Base-by-base conservation (phyloP, 768 basidiomycete species). In the Calocybe cyanea region DNA sequence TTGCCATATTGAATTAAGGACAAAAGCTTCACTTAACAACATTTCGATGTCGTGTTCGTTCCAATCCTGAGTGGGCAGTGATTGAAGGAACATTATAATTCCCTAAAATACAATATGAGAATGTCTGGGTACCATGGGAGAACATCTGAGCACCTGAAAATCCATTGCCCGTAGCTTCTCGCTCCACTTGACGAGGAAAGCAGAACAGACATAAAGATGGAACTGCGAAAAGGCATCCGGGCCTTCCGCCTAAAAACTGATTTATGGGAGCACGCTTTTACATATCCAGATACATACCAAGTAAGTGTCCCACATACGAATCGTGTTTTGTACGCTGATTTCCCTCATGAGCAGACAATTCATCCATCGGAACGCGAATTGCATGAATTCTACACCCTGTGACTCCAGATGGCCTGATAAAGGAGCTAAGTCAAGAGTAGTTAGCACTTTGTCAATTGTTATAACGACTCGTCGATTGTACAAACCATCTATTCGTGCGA, bases 281-380 rank as follows among this genome's bases (percentile, higher is more conserved):
- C n/a, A n/a, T n/a, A n/a, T n/a, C n/a, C n/a, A n/a, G n/a, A 3
- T 3, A 66, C 90, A 46, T 49, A 98, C 96, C 59, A 99, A 68
- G 65, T 99, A 99, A 10, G 96, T 98, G 63, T 99, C 96, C 96
- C 96, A 99, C 95, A 98, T 98, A 45, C 96, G 79, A 40, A 97
- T 90, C 14, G 95, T 98, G 63, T 97, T 95, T 57, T 85, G 81
- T 39, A 99, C 92, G 55, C 87, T 95, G 54, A 99, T 89, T 70
- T 98, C 96, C 46, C 96, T 78, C 95, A 99, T 97, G 48, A 98
- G 75, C 41, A 99, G 68, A 62, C 96, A 97, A 59, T 99, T 98
- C 93, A 99, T 97, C 96, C 96, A 99, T 41, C 96, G 79, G 68
- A 99, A 99, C 31, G 96, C 95, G 57, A 99, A 99, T 62, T 99